Conservation (phyloP, 805 yeast species). For the Wickerhamiella qilinensis region DNA sequence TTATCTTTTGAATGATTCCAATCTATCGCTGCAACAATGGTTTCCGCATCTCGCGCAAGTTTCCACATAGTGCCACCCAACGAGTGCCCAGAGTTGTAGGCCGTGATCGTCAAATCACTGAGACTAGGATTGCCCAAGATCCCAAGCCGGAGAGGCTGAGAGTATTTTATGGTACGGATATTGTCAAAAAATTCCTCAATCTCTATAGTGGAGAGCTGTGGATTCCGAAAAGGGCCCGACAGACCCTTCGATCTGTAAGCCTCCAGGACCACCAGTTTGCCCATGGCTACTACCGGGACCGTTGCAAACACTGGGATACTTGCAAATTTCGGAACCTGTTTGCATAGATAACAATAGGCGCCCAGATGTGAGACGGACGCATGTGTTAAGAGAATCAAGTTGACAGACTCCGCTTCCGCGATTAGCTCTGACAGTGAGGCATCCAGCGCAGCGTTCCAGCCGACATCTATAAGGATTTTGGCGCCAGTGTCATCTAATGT, state of each 20-base stretch:
- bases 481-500: constrained; percentile 19
- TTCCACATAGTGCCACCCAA: constrained; percentile 91
- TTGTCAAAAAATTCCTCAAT: constrained; percentile 69
- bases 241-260: constrained; percentile 56
- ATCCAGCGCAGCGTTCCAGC: constrained; percentile 23
- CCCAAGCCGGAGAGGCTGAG: constrained; percentile 57
- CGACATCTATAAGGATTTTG: constrained; percentile 23
- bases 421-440: constrained; percentile 17
- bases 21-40: constrained; percentile 71
- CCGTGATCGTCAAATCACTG: constrained; percentile 35
- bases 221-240: constrained; percentile 40
- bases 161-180: constrained; percentile 52
- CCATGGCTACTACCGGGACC: constrained; percentile 75
- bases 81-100: constrained; percentile 82
- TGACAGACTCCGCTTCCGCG: constrained; percentile 33
- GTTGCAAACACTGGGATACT: constrained; percentile 73
- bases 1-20: constrained; percentile 93
- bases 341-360: constrained; percentile 54
- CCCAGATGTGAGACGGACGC: constrained; percentile 68
- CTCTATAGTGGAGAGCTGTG: constrained; percentile 40
- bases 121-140: constrained; percentile 5
- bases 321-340: constrained; percentile 37
- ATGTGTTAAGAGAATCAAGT: constrained; percentile 69
- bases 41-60: constrained; percentile 55
- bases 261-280: constrained; percentile 75